These are phyloP conservation scores for Elsinoe perseae DNA, from an alignment of 2,329 filamentous ascomycete species.

Conservation along the genomic window DNA sequence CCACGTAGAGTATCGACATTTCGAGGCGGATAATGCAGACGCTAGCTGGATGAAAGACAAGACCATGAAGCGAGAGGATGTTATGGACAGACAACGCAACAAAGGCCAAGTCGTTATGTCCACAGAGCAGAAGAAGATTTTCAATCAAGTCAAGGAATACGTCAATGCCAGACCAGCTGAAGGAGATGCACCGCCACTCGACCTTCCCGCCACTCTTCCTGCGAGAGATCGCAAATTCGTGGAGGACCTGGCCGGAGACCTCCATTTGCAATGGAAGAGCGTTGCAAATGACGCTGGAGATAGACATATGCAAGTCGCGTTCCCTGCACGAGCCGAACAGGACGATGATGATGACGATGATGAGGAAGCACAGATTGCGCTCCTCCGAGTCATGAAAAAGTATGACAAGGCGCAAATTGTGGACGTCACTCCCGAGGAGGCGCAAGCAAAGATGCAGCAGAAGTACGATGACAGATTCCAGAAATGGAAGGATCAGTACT, in stretches of 20 bases:
- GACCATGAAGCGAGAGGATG: slow-evolving; percentile 60
- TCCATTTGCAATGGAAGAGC: slow-evolving; percentile 59
- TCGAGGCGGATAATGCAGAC: slow-evolving; percentile 82
- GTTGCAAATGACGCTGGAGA: slow-evolving; percentile 57
- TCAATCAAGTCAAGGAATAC: slow-evolving; percentile 73
- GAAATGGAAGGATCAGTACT: slow-evolving; percentile 92
- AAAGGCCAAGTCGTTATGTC: slow-evolving; percentile 64
- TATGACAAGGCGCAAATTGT: slow-evolving; percentile 87
- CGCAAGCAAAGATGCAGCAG: slow-evolving; percentile 67
- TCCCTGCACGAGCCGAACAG: slow-evolving; percentile 45
- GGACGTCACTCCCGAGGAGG: slow-evolving; percentile 70
- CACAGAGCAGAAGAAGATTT: slow-evolving; percentile 70
- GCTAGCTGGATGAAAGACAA: slow-evolving; percentile 89
- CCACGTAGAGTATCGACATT: slow-evolving; percentile 84
- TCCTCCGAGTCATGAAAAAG: slow-evolving; percentile 75
- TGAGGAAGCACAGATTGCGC: slow-evolving; percentile 74
- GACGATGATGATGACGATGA: slow-evolving; percentile 59
- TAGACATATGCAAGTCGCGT: slow-evolving; percentile 56
- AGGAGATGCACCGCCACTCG: slow-evolving; percentile 49
- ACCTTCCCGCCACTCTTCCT: slow-evolving; percentile 64
- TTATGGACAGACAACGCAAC: slow-evolving; percentile 54
- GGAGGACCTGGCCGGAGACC: slow-evolving; percentile 68
- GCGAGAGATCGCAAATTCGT: slow-evolving; percentile 89
- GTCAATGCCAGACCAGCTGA: slow-evolving; percentile 59
- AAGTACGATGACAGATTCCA: slow-evolving; percentile 87